A percentile compares a stretch with the other conserved stretches of the same genome.
phyloP scores from a whole-genome alignment of 805 yeast species.

The Scheffersomyces amazonensis region DNA sequence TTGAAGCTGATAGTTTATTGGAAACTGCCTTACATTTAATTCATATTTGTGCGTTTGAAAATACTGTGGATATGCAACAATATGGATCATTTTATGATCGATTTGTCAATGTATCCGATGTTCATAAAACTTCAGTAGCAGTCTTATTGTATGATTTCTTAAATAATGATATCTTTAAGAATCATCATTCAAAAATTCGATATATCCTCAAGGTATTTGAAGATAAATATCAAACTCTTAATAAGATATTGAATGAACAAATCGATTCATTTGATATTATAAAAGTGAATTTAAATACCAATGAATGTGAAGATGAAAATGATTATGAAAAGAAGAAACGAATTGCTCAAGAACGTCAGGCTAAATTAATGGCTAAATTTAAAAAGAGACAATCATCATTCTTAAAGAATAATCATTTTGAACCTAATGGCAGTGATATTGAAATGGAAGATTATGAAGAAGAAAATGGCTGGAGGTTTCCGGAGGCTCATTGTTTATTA shows the following conservation, averaged over 20 bases:
- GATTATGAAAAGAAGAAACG: constrained; percentile 61
- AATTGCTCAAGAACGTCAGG: constrained; percentile 66
- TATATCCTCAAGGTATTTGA: constrained; percentile 44
- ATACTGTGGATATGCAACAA: constrained; percentile 21
- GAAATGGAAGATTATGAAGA: constrained; percentile 40
- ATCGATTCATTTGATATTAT: constrained; percentile 21
- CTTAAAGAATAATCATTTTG: constrained; percentile 48
- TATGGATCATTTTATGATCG: constrained; percentile 29
- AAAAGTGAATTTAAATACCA: constrained; percentile 15
- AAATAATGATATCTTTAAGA: constrained; percentile 34
- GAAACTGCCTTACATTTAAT: constrained; percentile 63
- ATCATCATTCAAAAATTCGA: constrained; percentile 54
- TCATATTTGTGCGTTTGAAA: constrained; percentile 50
- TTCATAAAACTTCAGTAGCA: constrained; percentile 34
- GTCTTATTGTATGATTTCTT: constrained; percentile 37
- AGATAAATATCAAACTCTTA: constrained; percentile 18
- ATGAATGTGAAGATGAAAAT: constrained; percentile 16
- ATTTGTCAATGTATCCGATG: constrained; percentile 29
- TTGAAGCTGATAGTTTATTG: constrained; percentile 54
- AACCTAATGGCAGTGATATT: constrained; percentile 33
- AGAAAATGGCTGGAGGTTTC: constrained; percentile 56
- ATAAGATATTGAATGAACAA: constrained; percentile 14
- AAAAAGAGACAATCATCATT: constrained; percentile 78
- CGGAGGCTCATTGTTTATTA: constrained; percentile 72
- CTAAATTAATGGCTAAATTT: constrained; percentile 71